A percentile compares a stretch with the other conserved stretches of the same genome.
Conservation (phyloP, 23 red algal genomes). For the Gracilaria domingensis region DNA sequence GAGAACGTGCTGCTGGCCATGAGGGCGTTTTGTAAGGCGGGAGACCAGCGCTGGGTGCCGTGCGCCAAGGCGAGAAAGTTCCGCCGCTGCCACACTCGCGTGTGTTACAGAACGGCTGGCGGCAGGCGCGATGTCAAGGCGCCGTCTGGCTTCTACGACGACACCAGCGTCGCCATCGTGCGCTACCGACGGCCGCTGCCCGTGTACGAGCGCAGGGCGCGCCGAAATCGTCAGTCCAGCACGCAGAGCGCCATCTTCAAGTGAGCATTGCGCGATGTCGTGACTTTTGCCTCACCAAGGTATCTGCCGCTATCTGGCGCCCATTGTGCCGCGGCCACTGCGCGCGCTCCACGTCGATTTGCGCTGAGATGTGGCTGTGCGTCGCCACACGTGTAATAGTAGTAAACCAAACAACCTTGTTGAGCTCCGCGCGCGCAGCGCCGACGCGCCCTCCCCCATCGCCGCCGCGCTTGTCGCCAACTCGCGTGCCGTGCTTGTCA, state of each 20-base stretch:
- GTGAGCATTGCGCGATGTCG: background rate
- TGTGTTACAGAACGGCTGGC: slow-evolving; percentile 35
- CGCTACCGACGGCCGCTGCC: slow-evolving; percentile 54
- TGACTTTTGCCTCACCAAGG: too few relatives aligned
- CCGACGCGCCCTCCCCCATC: too few relatives aligned
- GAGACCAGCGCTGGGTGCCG: slow-evolving; percentile 8
- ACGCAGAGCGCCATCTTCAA: slow-evolving; percentile 69
- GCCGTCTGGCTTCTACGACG: slow-evolving; percentile 37
- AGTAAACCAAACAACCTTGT: too few relatives aligned
- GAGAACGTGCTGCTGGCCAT: slow-evolving; percentile 59
- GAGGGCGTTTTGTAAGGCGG: slow-evolving; percentile 6
- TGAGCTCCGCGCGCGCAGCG: too few relatives aligned
- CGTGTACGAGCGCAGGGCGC: slow-evolving; percentile 20
- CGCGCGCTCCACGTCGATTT: background rate
- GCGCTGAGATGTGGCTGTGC: background rate
- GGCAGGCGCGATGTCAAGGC: background rate
- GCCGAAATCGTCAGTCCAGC: slow-evolving; percentile 53
- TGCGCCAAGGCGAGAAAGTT: slow-evolving; percentile 69
- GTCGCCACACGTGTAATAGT: slow-evolving; percentile 20
- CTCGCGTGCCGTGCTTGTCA: background rate
- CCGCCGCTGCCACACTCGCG: slow-evolving; percentile 44
- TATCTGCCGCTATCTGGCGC: slow-evolving; percentile 3
- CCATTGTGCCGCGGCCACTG: background rate
- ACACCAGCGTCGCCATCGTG: slow-evolving; percentile 47
- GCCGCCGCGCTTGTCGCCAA: too few relatives aligned